Conservation (phyloP, 2,329 filamentous ascomycete species). For the Alternaria brassicicola region DNA sequence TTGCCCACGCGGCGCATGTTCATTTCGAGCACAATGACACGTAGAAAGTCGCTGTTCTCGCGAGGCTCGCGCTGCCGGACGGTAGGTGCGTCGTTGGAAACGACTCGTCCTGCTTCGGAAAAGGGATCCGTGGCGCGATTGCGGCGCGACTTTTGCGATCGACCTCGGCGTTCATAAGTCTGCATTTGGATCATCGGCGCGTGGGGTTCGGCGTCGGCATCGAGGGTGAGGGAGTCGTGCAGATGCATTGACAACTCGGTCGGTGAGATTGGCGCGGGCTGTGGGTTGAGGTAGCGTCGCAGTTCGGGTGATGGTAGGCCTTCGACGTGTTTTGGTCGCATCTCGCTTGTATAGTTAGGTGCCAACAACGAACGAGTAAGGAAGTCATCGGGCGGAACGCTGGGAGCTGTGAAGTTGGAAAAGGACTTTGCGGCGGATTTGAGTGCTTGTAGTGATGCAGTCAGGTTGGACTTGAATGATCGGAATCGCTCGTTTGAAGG, state of each 20-base stretch:
- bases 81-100: slow-evolving; percentile 48
- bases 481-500: slow-evolving; percentile 48
- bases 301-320: slow-evolving; percentile 63
- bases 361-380: slow-evolving; percentile 65
- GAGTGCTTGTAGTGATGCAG: slow-evolving; percentile 65
- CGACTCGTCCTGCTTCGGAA: slow-evolving; percentile 52
- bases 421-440: slow-evolving; percentile 67
- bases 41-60: slow-evolving; percentile 68
- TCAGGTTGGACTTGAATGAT: slow-evolving; percentile 68
- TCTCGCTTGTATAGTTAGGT: slow-evolving; percentile 65
- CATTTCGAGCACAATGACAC: slow-evolving; percentile 70
- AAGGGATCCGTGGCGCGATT: slow-evolving; percentile 44
- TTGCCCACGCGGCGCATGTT: slow-evolving; percentile 70
- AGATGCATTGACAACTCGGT: slow-evolving; percentile 50
- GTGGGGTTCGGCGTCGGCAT: slow-evolving; percentile 46
- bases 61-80: slow-evolving; percentile 66
- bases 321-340: slow-evolving; percentile 61
- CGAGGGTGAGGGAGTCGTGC: slow-evolving; percentile 46
- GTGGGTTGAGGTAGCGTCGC: slow-evolving; percentile 66
- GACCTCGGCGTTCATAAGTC: slow-evolving; percentile 58
- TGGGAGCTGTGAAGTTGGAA: slow-evolving; percentile 61
- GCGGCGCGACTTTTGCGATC: slow-evolving; percentile 35
- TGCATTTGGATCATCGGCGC: slow-evolving; percentile 67
- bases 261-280: slow-evolving; percentile 48
- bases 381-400: slow-evolving; percentile 63